Conservation (phyloP, 305 asterid genomes). For the Rubia tinctorum region DNA sequence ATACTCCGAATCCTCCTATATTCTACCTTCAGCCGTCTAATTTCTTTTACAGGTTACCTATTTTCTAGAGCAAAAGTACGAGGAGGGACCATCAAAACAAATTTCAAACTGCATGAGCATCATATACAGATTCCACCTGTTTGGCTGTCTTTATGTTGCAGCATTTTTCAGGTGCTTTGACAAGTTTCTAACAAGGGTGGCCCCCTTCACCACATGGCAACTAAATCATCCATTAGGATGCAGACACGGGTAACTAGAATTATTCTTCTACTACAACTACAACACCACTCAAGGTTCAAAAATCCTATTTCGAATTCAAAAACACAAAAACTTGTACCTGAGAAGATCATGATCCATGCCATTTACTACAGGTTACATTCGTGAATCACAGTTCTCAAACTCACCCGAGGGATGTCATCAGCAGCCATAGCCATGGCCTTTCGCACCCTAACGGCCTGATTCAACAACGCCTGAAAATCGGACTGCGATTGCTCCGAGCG, state of each 20-base stretch:
- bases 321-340: neutral
- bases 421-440: constrained; percentile 46
- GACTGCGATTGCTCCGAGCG: constrained; percentile 29
- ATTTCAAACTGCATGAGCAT: neutral
- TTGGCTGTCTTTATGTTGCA: neutral
- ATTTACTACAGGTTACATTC: neutral
- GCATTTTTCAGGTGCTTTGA: neutral
- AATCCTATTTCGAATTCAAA: neutral
- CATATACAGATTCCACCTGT: neutral
- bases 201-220: constrained; percentile 6
- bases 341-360: neutral
- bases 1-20: neutral
- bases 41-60: too few species aligned
- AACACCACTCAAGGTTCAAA: neutral
- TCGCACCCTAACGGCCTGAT: constrained; percentile 49
- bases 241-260: neutral
- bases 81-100: neutral
- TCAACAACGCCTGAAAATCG: constrained; percentile 42
- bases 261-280: too few species aligned
- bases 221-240: neutral
- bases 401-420: constrained; percentile 61
- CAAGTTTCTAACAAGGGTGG: neutral
- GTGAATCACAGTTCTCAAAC: constrained; percentile 12
- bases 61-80: neutral
- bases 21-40: neutral